Percentiles rank a stretch among this genome's conserved stretches.
Conservation (phyloP, 2,329 filamentous ascomycete species). For the Xylariaceae sp. region DNA sequence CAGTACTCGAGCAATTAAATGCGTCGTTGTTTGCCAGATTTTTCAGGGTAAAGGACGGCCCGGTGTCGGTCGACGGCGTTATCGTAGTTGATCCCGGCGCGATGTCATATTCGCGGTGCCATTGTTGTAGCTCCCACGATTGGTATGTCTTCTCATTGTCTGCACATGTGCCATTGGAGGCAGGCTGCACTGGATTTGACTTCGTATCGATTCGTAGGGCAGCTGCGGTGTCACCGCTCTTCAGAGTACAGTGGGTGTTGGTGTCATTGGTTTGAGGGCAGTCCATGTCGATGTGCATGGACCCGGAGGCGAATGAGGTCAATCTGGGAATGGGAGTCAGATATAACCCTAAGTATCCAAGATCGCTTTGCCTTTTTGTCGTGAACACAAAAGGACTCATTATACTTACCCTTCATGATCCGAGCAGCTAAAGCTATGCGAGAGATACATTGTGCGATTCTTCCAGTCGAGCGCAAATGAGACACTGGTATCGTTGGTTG, state of each 20-base stretch:
- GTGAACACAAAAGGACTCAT: not conserved
- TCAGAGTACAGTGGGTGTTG: conserved; percentile 15
- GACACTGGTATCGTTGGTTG: conserved; percentile 26
- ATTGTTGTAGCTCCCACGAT: conserved; percentile 30
- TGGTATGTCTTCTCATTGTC: conserved; percentile 19
- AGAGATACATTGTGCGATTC: conserved; percentile 27
- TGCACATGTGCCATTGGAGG: conserved; percentile 11
- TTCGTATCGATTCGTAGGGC: conserved; percentile 3
- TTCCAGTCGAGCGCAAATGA: conserved; percentile 32
- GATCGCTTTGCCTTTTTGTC: not conserved
- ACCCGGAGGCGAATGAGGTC: conserved; percentile 26
- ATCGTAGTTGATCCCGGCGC: conserved; percentile 13
- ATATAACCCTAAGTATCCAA: not conserved
- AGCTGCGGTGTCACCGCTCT: conserved; percentile 1
- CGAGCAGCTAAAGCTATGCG: conserved; percentile 31
- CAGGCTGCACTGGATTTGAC: conserved; percentile 11
- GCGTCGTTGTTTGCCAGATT: conserved; percentile 22
- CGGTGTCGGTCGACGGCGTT: conserved; percentile 20
- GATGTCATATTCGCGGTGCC: conserved; percentile 25
- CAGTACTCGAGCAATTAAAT: conserved; percentile 21
- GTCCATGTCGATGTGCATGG: conserved; percentile 23
- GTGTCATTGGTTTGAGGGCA: conserved; percentile 19
- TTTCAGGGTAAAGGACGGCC: conserved; percentile 27
- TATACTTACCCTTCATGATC: conserved; percentile 21
- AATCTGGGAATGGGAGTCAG: conserved; percentile 12